Evolutionary conservation across 768 basidiomycete species (phyloP).

Genomic region (Favolaschia claudopus): DNA sequence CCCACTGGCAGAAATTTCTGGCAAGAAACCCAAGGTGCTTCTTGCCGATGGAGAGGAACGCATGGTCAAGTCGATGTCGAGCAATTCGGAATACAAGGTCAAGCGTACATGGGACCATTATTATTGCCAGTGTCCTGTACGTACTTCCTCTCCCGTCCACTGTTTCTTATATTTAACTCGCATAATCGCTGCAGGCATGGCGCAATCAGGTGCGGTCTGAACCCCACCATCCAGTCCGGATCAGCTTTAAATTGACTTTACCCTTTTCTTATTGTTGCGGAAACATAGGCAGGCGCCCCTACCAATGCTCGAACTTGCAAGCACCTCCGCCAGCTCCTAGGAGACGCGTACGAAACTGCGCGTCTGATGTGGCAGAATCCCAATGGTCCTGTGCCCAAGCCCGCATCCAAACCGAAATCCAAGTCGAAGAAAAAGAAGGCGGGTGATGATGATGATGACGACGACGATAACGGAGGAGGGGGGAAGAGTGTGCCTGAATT

Average conservation of each 20-base stretch:
- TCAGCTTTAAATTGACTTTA: too few species aligned
- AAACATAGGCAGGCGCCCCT: constrained; percentile 38
- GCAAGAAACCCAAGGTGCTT: constrained; percentile 55
- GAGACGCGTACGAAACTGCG: constrained; percentile 46
- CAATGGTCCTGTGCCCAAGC: constrained; percentile 31
- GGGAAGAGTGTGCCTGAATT: constrained; percentile 52
- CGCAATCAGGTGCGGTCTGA: constrained; percentile 37
- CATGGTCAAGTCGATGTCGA: constrained; percentile 13
- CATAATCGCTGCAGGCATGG: constrained; percentile 37
- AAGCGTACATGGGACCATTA: constrained; percentile 52
- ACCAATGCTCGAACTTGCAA: constrained; percentile 50
- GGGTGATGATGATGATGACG: constrained; percentile 42
- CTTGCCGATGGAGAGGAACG: constrained; percentile 49
- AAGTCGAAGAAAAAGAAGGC: constrained; percentile 14
- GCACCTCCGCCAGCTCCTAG: constrained; percentile 45
- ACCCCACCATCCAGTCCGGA: too few species aligned
- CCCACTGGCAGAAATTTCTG: constrained; percentile 58
- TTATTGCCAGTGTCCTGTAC: constrained; percentile 48
- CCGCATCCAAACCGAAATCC: constrained; percentile 18
- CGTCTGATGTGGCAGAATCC: constrained; percentile 47
- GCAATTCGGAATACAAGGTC: constrained; percentile 39
- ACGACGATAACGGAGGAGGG: constrained; percentile 31
- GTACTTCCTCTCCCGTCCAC: not conserved
- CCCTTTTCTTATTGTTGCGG: not conserved
- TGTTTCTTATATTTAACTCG: not conserved